A percentile compares a stretch with the other conserved stretches of the same genome.
These are phyloP conservation scores for Saitozyma sp. DNA, from an alignment of 768 basidiomycete species.

Conservation along the genomic window DNA sequence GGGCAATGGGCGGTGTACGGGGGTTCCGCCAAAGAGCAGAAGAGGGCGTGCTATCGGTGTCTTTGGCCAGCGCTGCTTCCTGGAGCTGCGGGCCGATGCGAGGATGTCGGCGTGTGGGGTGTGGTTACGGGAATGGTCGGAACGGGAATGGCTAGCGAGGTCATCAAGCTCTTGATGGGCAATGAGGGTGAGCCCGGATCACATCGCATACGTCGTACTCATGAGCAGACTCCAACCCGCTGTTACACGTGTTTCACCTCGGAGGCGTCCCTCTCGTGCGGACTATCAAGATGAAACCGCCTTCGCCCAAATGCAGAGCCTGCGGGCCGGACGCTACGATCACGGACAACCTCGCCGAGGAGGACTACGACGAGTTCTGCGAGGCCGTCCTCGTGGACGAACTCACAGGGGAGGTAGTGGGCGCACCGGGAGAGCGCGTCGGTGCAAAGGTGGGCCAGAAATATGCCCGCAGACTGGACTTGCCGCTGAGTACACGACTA, in stretches of 20 bases:
- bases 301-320: conserved; percentile 69
- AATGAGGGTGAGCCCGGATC: conserved; percentile 55
- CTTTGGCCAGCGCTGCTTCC: conserved; percentile 80
- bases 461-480: conserved; percentile 53
- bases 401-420: conserved; percentile 46
- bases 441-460: conserved; percentile 54
- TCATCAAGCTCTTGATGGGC: conserved; percentile 74
- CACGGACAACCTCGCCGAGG: conserved; percentile 58
- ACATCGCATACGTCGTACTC: not conserved
- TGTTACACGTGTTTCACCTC: conserved; percentile 73
- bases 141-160: conserved; percentile 81
- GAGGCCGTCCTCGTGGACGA: conserved; percentile 62
- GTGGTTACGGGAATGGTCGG: conserved; percentile 87
- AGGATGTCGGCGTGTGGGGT: conserved; percentile 84
- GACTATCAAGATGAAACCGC: conserved; percentile 73
- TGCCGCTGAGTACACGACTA: conserved; percentile 34
- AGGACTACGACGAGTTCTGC: conserved; percentile 84
- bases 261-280: conserved; percentile 72
- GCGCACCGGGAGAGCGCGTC: conserved; percentile 21
- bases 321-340: conserved; percentile 62
- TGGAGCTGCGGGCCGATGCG: conserved; percentile 68
- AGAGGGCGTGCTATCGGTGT: conserved; percentile 91
- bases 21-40: conserved; percentile 51
- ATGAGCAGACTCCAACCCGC: conserved; percentile 61
- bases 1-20: conserved; percentile 54